A percentile compares a stretch with the other conserved stretches of the same genome.
Evolutionary conservation across 139 green algal species (phyloP).

Genomic region (Picochlorum sp.): DNA sequence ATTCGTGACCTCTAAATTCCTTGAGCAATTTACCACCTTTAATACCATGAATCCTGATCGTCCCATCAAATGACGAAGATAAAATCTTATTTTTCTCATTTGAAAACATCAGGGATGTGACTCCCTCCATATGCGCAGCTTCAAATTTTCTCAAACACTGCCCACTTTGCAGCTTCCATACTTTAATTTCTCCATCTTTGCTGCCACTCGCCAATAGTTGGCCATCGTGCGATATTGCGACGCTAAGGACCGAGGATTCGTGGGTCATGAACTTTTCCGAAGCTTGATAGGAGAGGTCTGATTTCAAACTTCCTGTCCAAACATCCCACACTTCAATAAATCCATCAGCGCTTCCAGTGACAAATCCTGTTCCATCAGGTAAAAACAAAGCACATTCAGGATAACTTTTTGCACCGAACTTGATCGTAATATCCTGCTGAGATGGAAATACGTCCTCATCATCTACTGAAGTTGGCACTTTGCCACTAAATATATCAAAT

Average conservation of each 20-base stretch:
- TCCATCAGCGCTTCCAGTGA: conserved; percentile 86
- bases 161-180: conserved; percentile 86
- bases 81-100: conserved; percentile 83
- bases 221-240: conserved; percentile 74
- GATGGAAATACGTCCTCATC: conserved; percentile 81
- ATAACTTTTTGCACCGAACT: conserved; percentile 58
- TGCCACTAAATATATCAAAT: conserved; percentile 88
- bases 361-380: conserved; percentile 79
- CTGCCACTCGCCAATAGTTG: conserved; percentile 80
- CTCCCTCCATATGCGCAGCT: conserved; percentile 75
- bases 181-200: conserved; percentile 79
- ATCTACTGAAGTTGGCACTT: conserved; percentile 58
- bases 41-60: conserved; percentile 81
- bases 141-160: conserved; percentile 87
- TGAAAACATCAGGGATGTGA: conserved; percentile 83
- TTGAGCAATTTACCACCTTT: conserved; percentile 95
- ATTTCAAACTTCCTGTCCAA: conserved; percentile 79
- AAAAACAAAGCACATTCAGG: conserved; percentile 79
- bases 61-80: conserved; percentile 79
- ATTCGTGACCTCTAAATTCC: conserved; percentile 91
- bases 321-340: conserved; percentile 98
- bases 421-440: conserved; percentile 51
- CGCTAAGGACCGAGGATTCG: conserved; percentile 76
- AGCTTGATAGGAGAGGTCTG: conserved; percentile 91
- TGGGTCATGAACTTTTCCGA: conserved; percentile 98